Conservation (phyloP, 2,329 filamentous ascomycete genomes). For the Fusarium piperis region DNA sequence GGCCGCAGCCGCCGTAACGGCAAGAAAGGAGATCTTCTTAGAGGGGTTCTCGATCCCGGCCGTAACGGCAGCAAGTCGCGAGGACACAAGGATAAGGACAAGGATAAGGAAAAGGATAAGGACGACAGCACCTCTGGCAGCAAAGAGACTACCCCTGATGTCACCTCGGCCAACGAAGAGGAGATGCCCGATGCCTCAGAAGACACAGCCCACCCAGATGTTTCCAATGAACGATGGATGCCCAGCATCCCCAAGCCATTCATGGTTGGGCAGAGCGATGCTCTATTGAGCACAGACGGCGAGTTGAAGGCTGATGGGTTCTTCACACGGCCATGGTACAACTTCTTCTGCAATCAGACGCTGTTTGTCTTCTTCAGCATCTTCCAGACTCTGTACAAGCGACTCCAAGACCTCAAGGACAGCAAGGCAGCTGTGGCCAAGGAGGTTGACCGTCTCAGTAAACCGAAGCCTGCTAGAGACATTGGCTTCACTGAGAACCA, state of each 20-base stretch:
- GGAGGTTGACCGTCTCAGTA: conserved; percentile 77
- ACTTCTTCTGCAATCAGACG: conserved; percentile 90
- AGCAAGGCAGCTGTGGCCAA: conserved; percentile 77
- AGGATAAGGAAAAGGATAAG: background rate
- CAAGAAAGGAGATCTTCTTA: conserved; percentile 83
- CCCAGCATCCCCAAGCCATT: conserved; percentile 67
- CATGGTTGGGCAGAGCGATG: conserved; percentile 63
- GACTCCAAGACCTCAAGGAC: conserved; percentile 84
- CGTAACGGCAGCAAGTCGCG: conserved; percentile 76
- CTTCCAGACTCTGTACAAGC: conserved; percentile 89
- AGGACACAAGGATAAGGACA: conserved; percentile 65
- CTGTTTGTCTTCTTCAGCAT: conserved; percentile 96
- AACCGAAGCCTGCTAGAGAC: conserved; percentile 82
- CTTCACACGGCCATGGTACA: conserved; percentile 83
- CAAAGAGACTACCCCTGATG: conserved; percentile 89
- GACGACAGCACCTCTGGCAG: conserved; percentile 84
- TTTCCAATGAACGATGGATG: conserved; percentile 72
- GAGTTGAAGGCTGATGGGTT: conserved; percentile 80
- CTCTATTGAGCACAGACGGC: conserved; percentile 65
- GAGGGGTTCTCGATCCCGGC: conserved; percentile 83
- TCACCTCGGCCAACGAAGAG: conserved; percentile 79
- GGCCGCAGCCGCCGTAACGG: conserved; percentile 74
- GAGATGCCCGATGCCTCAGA: conserved; percentile 73
- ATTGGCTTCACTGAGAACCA: conserved; percentile 85
- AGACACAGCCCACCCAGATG: conserved; percentile 68